Conservation (phyloP, 208 protist species). For the Trypanosoma cruzi region DNA sequence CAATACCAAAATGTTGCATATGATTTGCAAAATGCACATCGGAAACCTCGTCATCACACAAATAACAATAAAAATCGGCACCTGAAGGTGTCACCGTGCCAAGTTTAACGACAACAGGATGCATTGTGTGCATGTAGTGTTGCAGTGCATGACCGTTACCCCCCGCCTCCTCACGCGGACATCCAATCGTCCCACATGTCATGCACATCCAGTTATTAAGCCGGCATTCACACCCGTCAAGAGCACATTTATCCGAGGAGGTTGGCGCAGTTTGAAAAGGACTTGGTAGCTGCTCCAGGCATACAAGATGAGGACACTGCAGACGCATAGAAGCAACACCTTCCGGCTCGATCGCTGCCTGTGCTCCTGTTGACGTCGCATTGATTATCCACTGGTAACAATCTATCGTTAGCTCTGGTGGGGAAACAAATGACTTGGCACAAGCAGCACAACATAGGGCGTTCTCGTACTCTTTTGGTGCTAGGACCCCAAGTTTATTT, state of each 20-base stretch:
- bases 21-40: conserved; percentile 95
- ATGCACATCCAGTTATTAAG: conserved; percentile 97
- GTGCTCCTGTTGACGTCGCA: conserved; percentile 59
- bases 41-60: conserved; percentile 93
- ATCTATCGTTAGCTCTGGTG: conserved; percentile 53
- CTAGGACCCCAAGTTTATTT: conserved; percentile 66
- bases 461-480: conserved; percentile 68
- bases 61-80: conserved; percentile 96
- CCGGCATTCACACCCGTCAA: conserved; percentile 75
- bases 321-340: conserved; percentile 36
- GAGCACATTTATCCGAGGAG: conserved; percentile 50
- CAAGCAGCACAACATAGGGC: conserved; percentile 66
- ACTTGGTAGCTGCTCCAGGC: conserved; percentile 71
- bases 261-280: conserved; percentile 50
- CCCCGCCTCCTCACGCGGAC: conserved; percentile 93
- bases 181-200: conserved; percentile 93
- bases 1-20: conserved; percentile 96
- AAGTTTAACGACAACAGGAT: conserved; percentile 96
- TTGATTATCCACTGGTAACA: conserved; percentile 60
- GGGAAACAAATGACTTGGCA: conserved; percentile 37
- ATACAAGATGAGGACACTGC: conserved; percentile 80
- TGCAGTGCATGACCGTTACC: conserved; percentile 96
- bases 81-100: conserved; percentile 94
- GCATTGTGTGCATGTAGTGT: conserved; percentile 81
- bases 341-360: conserved; percentile 33